These are phyloP conservation scores for Epicoccum nigrum DNA, from an alignment of 2,329 filamentous ascomycete species.

Conservation along the genomic window DNA sequence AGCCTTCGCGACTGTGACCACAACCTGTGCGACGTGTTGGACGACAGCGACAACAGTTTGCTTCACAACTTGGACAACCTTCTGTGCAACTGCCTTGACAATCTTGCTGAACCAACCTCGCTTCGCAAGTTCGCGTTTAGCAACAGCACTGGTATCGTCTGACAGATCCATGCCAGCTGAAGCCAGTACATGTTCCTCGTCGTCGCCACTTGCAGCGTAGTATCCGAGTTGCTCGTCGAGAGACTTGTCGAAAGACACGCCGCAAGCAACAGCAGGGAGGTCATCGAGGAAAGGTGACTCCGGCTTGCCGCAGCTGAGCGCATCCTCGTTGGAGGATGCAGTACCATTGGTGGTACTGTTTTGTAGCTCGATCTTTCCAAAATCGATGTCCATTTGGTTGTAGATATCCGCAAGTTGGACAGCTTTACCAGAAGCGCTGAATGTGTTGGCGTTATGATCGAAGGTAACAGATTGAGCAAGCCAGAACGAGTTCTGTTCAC, in stretches of 20 bases:
- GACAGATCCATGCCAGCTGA: slow-evolving; percentile 2
- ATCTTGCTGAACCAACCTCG: slow-evolving; percentile 8
- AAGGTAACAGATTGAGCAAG: slow-evolving; percentile 8
- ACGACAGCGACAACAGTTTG: slow-evolving; percentile 6
- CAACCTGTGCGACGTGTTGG: slow-evolving; percentile 3
- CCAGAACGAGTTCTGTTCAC: slow-evolving; percentile 16
- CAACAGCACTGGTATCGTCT: not conserved
- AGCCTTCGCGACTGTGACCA: slow-evolving; percentile 8
- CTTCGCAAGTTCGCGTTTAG: slow-evolving; percentile 7
- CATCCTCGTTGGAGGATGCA: not conserved
- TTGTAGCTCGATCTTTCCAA: slow-evolving; percentile 11
- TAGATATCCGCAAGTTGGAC: slow-evolving; percentile 10
- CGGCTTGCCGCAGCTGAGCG: slow-evolving; percentile 11
- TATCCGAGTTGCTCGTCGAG: slow-evolving; percentile 11
- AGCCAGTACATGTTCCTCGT: slow-evolving; percentile 10
- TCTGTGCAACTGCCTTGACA: not conserved
- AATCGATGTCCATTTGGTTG: slow-evolving; percentile 16
- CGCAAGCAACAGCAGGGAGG: slow-evolving; percentile 13
- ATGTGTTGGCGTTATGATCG: slow-evolving; percentile 7
- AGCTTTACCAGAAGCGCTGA: slow-evolving; percentile 6
- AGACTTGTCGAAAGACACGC: slow-evolving; percentile 9
- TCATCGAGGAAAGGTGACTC: slow-evolving; percentile 10
- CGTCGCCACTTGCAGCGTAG: slow-evolving; percentile 9
- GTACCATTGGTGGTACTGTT: slow-evolving; percentile 9
- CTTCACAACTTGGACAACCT: slow-evolving; percentile 1